Evolutionary conservation across 306 rosid species (phyloP), one percentile per base, ranked within the genome.

Genomic region (Potentilla sterilis): DNA sequence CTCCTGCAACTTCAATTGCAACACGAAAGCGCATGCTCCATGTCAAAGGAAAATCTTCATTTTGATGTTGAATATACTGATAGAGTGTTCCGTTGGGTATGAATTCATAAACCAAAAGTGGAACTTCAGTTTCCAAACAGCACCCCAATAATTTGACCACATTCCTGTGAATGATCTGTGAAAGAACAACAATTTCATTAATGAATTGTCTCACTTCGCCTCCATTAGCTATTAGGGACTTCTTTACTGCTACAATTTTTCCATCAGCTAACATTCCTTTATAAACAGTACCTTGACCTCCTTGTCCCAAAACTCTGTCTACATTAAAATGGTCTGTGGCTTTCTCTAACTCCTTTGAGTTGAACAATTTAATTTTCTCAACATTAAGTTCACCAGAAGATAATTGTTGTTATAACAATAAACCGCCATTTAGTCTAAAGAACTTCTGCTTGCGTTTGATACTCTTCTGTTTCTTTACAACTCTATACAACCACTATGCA

Each of bases 241-340:
- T 77, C 80, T 77, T 77, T 0, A 69, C 12, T 1, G 80, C 80
- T 2, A 54, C 69, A 28, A 77, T 68, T 16, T n/a, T 77, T 43
- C 75, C 75, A 11, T 77, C 51, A 40, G 34, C 19, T 6, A 80
- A 9, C 80, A 80, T 75, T 22, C 80, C 76, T 59, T 80, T 80
- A 63, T 80, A 74, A 7, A 74, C 83, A 28, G 79, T 74, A 0
- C 83, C 83, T 9, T 80, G 78, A 9, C 83, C 83, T 74, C 83
- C 83, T 40, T 79, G 63, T 2, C 83, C 79, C 8, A 80, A 34
- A 49, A 78, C 52, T 78, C 77, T 78, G 15, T 78, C 48, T 7
- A 3, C 72, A 63, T 40, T 63, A 21, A 62, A 78, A 24, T 18
- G 49, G 9, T 78, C 65, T 0, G 81, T 78, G 18, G 77, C 77